Base-by-base conservation (phyloP, 208 protist genomes). In the Acanthamoeba castellanii region DNA sequence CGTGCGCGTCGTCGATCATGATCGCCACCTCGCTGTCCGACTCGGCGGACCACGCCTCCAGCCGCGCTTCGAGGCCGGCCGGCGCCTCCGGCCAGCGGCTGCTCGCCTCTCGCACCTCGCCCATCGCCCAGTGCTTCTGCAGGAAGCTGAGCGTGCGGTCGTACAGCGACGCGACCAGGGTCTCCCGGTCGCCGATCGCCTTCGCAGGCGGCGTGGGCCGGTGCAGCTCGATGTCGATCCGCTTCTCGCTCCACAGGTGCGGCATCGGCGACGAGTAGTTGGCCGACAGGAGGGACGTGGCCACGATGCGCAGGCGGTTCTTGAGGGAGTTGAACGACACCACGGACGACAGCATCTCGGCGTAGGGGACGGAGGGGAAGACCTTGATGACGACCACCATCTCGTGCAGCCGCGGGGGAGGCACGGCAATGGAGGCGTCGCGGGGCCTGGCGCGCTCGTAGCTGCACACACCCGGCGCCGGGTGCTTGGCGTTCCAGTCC, bases 361-460 rank as follows among this genome's bases (percentile, higher is more conserved):
- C 22, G 64, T 7, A 8, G 30, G 30, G 7, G 5, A n/a, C 47
- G 6, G 78, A 61, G 22, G 78, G 78, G 6, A 87, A n/a, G 27
- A 87, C 64, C 47, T 87, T 87, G 78, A 87, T 87, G 22, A 47
- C 64, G 30, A 87, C 8, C 78, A 87, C 78, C 78, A 87, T 64
- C 13, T 87, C 78, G 18, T 25, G 78, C 3, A 87, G 78, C 18
- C n/a, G 42, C 27, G n/a, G 78, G 4, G 78, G 78, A 14, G 78
- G 22, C 3, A 64, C 50, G 9, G 78, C n/a, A 42, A 37, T 25
- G 20, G n/a, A 4, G 6, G 22, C 37, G 37, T 42, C 37, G 37
- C 37, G 37, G 37, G 37, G 37, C 37, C 37, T 42, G 37, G 37
- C 37, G 37, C 37, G 37, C 37, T 42, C 37, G 37, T 42, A 42